These are phyloP conservation scores for Phaeosphaeria sp. DNA, from an alignment of 2,329 filamentous ascomycete species.

Conservation along the genomic window DNA sequence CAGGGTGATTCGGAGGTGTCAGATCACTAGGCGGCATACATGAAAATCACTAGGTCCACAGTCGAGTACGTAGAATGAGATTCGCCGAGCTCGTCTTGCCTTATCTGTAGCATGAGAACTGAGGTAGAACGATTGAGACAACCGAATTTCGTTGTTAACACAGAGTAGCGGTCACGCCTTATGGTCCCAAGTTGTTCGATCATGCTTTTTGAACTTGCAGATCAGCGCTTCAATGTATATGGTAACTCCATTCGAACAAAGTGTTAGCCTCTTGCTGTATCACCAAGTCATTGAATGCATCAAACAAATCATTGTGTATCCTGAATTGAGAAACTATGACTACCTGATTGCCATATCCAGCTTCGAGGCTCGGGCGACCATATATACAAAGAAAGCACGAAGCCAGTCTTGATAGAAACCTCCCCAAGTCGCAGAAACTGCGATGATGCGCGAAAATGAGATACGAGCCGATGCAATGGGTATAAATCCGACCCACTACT, in stretches of 20 bases:
- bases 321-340: slow-evolving; percentile 5
- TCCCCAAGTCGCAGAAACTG: slow-evolving; percentile 8
- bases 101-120: too few relatives aligned
- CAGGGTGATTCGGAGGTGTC: not conserved
- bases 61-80: too few relatives aligned
- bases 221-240: not conserved
- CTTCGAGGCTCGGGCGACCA: not conserved
- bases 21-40: not conserved
- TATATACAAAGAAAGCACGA: slow-evolving; percentile 12
- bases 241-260: not conserved
- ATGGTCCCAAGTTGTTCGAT: not conserved
- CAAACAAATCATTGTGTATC: not conserved
- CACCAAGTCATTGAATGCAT: not conserved
- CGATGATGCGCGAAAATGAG: slow-evolving; percentile 18
- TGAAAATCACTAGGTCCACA: too few relatives aligned
- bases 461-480: slow-evolving; percentile 34
- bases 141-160: too few relatives aligned
- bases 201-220: not conserved
- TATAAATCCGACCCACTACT: slow-evolving; percentile 42
- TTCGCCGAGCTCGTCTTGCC: too few relatives aligned
- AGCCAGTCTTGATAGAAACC: slow-evolving; percentile 18
- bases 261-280: not conserved
- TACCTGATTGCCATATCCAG: not conserved
- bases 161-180: too few relatives aligned
- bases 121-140: too few relatives aligned